A percentile compares a stretch with the other conserved stretches of the same genome.
Evolutionary conservation across 257 asterid genomes (phyloP).

Genomic region (Galeopsis tetrahit): DNA sequence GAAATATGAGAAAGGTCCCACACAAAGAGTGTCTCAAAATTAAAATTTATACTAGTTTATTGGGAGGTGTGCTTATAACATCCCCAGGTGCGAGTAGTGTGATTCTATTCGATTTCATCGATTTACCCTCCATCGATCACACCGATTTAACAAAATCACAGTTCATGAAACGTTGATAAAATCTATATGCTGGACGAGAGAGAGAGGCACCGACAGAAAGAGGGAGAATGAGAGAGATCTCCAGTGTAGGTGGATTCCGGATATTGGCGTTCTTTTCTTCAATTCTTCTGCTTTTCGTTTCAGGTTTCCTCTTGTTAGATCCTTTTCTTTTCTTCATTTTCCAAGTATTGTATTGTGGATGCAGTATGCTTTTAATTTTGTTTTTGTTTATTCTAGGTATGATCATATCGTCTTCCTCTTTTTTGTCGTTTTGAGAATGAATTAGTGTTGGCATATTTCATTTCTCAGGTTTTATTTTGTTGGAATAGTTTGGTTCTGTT

Average conservation of each 20-base stretch:
- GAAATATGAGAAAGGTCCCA: too few relatives aligned
- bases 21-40: too few relatives aligned
- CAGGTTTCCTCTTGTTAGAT: not conserved
- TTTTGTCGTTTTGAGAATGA: not conserved
- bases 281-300: constrained; percentile 42
- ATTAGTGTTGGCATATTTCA: not conserved
- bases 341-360: not conserved
- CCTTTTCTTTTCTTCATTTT: not conserved
- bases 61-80: too few relatives aligned
- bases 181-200: constrained; percentile 22
- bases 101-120: too few relatives aligned
- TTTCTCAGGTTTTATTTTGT: not conserved
- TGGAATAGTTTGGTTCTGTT: not conserved
- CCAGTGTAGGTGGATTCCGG: constrained; percentile 45
- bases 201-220: constrained; percentile 7
- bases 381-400: constrained; percentile 46
- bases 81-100: too few relatives aligned
- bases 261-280: constrained; percentile 51
- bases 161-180: too few relatives aligned
- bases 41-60: too few relatives aligned
- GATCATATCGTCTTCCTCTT: not conserved
- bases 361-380: not conserved
- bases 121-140: too few relatives aligned
- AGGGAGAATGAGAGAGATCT: constrained; percentile 56
- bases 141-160: too few relatives aligned